Conservation (phyloP, 2,329 filamentous ascomycete species). For the Dissoconium aciculare region DNA sequence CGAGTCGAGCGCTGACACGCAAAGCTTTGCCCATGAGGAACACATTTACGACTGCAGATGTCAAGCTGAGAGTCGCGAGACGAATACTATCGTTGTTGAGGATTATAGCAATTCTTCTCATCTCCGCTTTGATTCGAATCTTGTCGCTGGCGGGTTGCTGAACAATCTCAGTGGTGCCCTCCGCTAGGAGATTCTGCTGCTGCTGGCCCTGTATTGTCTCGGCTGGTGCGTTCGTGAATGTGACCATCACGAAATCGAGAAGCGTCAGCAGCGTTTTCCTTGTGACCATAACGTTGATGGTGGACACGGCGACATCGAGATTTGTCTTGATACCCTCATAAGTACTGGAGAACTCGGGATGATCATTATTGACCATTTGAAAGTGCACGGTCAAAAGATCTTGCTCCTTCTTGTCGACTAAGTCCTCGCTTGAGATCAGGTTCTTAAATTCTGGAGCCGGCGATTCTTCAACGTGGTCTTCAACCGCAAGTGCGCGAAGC, state of each 20-base stretch:
- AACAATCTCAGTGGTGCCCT: slow-evolving; percentile 21
- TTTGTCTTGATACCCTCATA: slow-evolving; percentile 93
- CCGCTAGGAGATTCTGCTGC: slow-evolving; percentile 4
- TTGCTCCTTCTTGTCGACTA: slow-evolving; percentile 52
- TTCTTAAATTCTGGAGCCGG: slow-evolving; percentile 85
- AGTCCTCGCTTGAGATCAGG: slow-evolving; percentile 83
- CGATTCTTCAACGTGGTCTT: slow-evolving; percentile 85
- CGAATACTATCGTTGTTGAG: slow-evolving; percentile 96
- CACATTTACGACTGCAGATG: slow-evolving; percentile 79
- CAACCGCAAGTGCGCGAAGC: slow-evolving; percentile 70
- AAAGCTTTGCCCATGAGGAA: slow-evolving; percentile 77
- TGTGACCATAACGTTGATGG: slow-evolving; percentile 91
- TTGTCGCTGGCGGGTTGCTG: slow-evolving; percentile 35
- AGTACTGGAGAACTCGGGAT: slow-evolving; percentile 80
- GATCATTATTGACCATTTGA: slow-evolving; percentile 72
- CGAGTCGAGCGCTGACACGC: slow-evolving; percentile 72
- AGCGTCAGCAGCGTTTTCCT: slow-evolving; percentile 82
- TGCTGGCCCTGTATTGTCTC: slow-evolving; percentile 10
- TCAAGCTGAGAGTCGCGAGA: slow-evolving; percentile 80
- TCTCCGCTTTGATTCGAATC: slow-evolving; percentile 80
- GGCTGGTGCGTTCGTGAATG: slow-evolving; percentile 47
- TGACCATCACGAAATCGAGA: slow-evolving; percentile 83
- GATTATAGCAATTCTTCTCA: slow-evolving; percentile 87
- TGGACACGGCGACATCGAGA: slow-evolving; percentile 77
- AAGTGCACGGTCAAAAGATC: slow-evolving; percentile 82